Percentiles rank a stretch among this genome's conserved stretches.
These are phyloP conservation scores for Wickerhamiella kazuoi DNA, from an alignment of 805 yeast genomes.

Conservation along the genomic window DNA sequence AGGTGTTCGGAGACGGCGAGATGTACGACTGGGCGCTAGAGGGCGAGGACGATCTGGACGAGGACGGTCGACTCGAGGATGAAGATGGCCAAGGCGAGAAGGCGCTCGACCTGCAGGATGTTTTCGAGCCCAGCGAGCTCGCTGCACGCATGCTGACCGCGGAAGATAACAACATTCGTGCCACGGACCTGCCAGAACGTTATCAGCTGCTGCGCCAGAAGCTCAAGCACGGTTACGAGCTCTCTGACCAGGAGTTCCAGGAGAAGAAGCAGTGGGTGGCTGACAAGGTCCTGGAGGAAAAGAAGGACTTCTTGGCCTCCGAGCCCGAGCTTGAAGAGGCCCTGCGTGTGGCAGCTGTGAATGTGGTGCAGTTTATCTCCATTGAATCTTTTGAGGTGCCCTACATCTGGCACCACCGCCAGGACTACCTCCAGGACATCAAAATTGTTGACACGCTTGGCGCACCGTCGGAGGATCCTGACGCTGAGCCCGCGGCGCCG, in stretches of 20 bases:
- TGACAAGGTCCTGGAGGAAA: constrained; percentile 42
- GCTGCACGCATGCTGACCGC: constrained; percentile 83
- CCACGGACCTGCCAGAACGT: constrained; percentile 82
- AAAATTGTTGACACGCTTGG: constrained; percentile 24
- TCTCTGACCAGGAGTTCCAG: constrained; percentile 49
- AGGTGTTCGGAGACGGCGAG: constrained; percentile 91
- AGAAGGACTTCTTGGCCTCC: constrained; percentile 27
- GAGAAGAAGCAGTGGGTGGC: constrained; percentile 70
- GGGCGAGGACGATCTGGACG: constrained; percentile 46
- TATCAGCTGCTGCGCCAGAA: constrained; percentile 59
- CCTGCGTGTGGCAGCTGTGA: constrained; percentile 49
- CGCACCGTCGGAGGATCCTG: constrained; percentile 20
- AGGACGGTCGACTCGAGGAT: constrained; percentile 1
- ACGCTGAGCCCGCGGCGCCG: constrained; percentile 26
- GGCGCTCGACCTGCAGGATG: constrained; percentile 54
- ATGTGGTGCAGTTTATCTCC: constrained; percentile 55
- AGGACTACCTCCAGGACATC: constrained; percentile 61
- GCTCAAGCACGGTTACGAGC: constrained; percentile 44
- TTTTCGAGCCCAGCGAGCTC: constrained; percentile 86
- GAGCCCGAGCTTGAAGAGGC: constrained; percentile 19
- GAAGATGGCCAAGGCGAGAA: constrained; percentile 17
- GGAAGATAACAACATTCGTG: constrained; percentile 73
- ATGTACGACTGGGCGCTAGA: constrained; percentile 97
- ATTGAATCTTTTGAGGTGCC: constrained; percentile 81
- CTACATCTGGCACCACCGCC: constrained; percentile 85